These are phyloP conservation scores for Kingdonia uniflora DNA, from an alignment of 164 flowering plant genomes.

Conservation along the genomic window DNA sequence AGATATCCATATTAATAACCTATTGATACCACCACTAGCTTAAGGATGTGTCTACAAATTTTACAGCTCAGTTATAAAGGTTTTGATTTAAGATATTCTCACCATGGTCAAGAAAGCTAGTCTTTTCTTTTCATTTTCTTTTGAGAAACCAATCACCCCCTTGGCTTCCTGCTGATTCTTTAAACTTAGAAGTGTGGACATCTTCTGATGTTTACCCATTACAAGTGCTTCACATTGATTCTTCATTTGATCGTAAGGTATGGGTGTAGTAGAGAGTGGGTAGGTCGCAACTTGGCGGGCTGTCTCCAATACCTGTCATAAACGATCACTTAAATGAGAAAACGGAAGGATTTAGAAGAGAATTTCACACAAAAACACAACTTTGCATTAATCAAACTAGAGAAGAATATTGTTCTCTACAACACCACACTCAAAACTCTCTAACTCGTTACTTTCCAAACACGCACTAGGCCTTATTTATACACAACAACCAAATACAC, in stretches of 20 bases:
- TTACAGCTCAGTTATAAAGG: neutral
- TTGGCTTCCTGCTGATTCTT: slow-evolving; percentile 38
- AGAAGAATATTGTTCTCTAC: no score
- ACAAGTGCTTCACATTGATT: slow-evolving; percentile 89
- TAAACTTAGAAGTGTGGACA: slow-evolving; percentile 69
- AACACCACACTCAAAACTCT: neutral
- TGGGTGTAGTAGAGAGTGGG: slow-evolving; percentile 49
- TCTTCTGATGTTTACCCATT: slow-evolving; percentile 74
- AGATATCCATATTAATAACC: no score
- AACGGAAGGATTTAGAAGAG: neutral
- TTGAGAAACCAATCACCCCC: slow-evolving; percentile 14
- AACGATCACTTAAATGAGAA: neutral
- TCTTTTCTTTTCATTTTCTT: slow-evolving; percentile 21
- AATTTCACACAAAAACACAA: no score
- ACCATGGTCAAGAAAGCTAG: slow-evolving; percentile 24
- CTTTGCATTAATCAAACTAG: no score
- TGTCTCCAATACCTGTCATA: slow-evolving; percentile 65
- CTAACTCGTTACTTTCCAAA: neutral
- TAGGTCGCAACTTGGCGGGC: slow-evolving; percentile 71
- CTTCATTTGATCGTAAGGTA: slow-evolving; percentile 75
- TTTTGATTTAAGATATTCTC: slow-evolving; percentile 11
- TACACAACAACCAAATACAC: no score
- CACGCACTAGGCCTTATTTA: no score
- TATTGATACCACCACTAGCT: no score
- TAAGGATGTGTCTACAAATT: no score